Conservation (phyloP, 208 protist genomes). For the Trichomonas gallinae region DNA sequence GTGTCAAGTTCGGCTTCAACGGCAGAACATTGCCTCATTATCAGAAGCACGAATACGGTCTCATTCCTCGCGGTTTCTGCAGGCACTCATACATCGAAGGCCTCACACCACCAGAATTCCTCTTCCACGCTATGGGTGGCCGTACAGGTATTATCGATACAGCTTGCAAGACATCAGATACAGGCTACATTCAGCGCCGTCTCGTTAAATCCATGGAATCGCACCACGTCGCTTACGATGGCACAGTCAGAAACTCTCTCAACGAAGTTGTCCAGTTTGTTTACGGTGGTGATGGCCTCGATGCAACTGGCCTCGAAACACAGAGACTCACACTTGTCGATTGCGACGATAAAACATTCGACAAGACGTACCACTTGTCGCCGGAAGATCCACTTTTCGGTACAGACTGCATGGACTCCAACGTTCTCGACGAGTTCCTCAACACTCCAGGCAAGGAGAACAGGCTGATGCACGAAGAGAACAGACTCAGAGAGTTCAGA, state of each 20-base stretch:
- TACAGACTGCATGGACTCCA: conserved; percentile 54
- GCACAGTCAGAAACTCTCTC: conserved; percentile 81
- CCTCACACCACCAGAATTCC: conserved; percentile 94
- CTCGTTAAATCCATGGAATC: conserved; percentile 93
- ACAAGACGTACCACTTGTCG: not conserved
- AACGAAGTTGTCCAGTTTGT: conserved; percentile 76
- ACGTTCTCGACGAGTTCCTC: not conserved
- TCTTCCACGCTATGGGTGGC: conserved; percentile 99
- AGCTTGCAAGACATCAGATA: conserved; percentile 97
- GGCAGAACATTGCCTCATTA: conserved; percentile 89
- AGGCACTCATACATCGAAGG: conserved; percentile 90
- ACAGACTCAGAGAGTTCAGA: conserved; percentile 33
- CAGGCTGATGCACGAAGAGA: conserved; percentile 28
- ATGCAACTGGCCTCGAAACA: conserved; percentile 70
- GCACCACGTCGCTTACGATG: conserved; percentile 87
- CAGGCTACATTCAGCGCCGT: conserved; percentile 67
- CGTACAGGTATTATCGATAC: conserved; percentile 98
- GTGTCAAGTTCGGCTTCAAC: conserved; percentile 89
- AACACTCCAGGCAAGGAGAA: not conserved
- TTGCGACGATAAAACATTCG: conserved; percentile 36
- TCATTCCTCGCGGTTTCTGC: conserved; percentile 88
- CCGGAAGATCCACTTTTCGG: conserved; percentile 41
- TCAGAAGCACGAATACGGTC: conserved; percentile 85
- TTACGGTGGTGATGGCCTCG: conserved; percentile 98
- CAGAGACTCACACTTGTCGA: conserved; percentile 37